A percentile compares a stretch with the other conserved stretches of the same genome.
Conservation (phyloP, 2,329 filamentous ascomycete genomes). For the Tolypocladium album region DNA sequence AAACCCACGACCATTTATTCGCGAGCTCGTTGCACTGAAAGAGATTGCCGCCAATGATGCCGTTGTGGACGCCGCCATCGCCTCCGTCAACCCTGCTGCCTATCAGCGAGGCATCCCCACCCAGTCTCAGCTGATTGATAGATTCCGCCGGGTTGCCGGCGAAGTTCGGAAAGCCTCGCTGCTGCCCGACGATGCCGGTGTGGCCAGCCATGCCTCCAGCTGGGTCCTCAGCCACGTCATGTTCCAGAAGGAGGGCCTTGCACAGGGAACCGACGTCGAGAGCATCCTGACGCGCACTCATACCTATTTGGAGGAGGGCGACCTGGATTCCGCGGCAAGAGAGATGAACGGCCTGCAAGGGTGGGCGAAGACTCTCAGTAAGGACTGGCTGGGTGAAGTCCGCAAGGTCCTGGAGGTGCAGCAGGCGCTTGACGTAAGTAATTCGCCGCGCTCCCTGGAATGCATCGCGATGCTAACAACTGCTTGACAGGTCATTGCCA, state of each 20-base stretch:
- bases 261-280: slow-evolving; percentile 82
- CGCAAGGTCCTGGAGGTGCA: slow-evolving; percentile 88
- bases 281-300: slow-evolving; percentile 85
- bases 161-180: slow-evolving; percentile 94
- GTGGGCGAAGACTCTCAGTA: slow-evolving; percentile 91
- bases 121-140: slow-evolving; percentile 77
- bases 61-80: slow-evolving; percentile 85
- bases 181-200: slow-evolving; percentile 84
- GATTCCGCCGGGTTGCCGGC: slow-evolving; percentile 82
- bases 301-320: slow-evolving; percentile 81
- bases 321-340: slow-evolving; percentile 79
- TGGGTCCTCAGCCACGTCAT: slow-evolving; percentile 85
- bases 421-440: slow-evolving; percentile 86
- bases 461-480: background rate
- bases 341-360: slow-evolving; percentile 91
- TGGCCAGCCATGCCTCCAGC: slow-evolving; percentile 87
- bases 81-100: slow-evolving; percentile 86
- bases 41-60: slow-evolving; percentile 77
- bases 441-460: background rate
- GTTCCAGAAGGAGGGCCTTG: slow-evolving; percentile 87
- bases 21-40: slow-evolving; percentile 88
- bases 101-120: slow-evolving; percentile 89
- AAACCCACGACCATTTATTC: slow-evolving; percentile 74
- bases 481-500: slow-evolving; percentile 63
- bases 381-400: slow-evolving; percentile 87